Evolutionary conservation across 2,329 filamentous ascomycete genomes (phyloP).

Genomic region (Juglanconis sp.): DNA sequence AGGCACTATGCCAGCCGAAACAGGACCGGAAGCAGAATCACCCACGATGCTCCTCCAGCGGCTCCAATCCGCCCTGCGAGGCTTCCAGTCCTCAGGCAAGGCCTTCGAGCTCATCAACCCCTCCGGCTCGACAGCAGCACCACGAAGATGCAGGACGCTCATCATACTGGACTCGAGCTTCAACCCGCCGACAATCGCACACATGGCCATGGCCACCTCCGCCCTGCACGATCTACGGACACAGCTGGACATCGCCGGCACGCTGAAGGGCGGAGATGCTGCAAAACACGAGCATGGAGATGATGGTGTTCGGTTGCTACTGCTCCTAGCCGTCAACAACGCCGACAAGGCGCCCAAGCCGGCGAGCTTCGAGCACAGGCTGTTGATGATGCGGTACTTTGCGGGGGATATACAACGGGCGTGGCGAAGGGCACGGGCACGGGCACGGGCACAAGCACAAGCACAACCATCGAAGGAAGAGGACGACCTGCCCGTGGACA

Average conservation of each 20-base stretch:
- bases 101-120: conserved; percentile 11
- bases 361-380: conserved; percentile 62
- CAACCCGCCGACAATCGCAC: conserved; percentile 64
- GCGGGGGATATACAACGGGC: conserved; percentile 49
- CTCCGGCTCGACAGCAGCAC: conserved; percentile 11
- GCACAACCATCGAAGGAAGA: background rate
- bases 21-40: background rate
- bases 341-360: conserved; percentile 66
- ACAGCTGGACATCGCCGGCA: background rate
- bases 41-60: conserved; percentile 9
- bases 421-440: conserved; percentile 9
- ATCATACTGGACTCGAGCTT: conserved; percentile 66
- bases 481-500: conserved; percentile 46
- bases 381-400: conserved; percentile 71
- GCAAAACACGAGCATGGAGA: background rate
- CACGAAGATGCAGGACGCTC: conserved; percentile 34
- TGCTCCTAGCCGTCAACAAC: conserved; percentile 62
- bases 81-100: conserved; percentile 12
- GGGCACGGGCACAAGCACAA: background rate
- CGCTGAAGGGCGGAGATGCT: conserved; percentile 3
- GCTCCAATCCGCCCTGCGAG: conserved; percentile 7
- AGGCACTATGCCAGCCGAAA: background rate
- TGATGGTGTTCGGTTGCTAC: conserved; percentile 42
- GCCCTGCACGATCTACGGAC: conserved; percentile 34
- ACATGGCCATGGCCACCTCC: conserved; percentile 53